Evolutionary conservation across 805 yeast genomes (phyloP).

Genomic region (Ogataea corticis): DNA sequence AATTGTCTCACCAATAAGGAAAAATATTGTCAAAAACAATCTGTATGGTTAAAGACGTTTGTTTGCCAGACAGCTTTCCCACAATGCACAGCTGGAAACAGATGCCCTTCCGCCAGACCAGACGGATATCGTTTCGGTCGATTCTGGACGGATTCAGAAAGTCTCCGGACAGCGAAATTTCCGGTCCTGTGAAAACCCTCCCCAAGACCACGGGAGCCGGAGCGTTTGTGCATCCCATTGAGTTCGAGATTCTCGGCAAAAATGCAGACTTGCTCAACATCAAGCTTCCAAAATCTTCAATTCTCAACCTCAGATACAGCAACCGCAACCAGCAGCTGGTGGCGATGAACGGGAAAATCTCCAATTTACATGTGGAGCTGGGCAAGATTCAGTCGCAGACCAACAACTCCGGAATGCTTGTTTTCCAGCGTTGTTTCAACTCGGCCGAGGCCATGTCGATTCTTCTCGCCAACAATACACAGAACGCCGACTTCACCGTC

Average conservation of each 20-base stretch:
- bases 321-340: conserved; percentile 41
- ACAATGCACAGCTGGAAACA: conserved; percentile 3
- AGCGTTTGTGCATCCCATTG: conserved; percentile 45
- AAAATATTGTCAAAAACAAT: no score
- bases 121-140: conserved; percentile 21
- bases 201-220: conserved; percentile 47
- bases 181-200: conserved; percentile 25
- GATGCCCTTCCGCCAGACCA: conserved; percentile 1
- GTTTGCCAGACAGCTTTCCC: neutral
- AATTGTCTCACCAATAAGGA: no score
- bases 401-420: conserved; percentile 13
- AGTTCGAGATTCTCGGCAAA: conserved; percentile 42
- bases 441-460: conserved; percentile 33
- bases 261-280: conserved; percentile 42
- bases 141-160: conserved; percentile 14
- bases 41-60: no score
- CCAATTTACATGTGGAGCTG: conserved; percentile 31
- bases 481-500: conserved; percentile 37
- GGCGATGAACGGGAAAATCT: conserved; percentile 45
- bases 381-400: conserved; percentile 21
- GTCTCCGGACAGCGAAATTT: conserved; percentile 9
- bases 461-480: conserved; percentile 37
- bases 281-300: conserved; percentile 43
- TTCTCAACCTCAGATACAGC: conserved; percentile 37
- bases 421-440: conserved; percentile 38